Conservation (phyloP, 345 rosid genomes). For the Capsella bursapastoris region DNA sequence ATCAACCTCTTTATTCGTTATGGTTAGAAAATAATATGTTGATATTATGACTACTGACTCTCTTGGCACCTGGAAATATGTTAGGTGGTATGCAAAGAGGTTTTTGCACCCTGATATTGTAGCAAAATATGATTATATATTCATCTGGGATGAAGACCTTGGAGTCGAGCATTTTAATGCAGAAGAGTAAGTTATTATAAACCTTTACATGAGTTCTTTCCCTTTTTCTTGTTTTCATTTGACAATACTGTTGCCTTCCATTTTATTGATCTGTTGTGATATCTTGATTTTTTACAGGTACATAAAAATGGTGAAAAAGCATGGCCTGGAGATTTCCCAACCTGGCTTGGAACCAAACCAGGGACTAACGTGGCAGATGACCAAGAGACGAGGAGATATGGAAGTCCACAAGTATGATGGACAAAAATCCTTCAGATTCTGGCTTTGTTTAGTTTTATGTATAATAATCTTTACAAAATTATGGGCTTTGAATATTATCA, state of each 20-base stretch:
- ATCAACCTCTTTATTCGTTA: background rate
- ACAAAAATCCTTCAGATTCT: background rate
- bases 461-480: constrained; percentile 26
- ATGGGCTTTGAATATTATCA: constrained; percentile 39
- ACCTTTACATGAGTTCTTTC: background rate
- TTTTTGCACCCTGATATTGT: constrained; percentile 98
- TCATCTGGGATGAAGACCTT: constrained; percentile 97
- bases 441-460: background rate
- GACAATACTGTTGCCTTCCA: background rate
- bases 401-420: constrained; percentile 92
- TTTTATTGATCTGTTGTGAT: constrained; percentile 20
- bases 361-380: constrained; percentile 96
- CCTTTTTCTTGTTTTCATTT: constrained; percentile 17
- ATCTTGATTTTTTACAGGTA: constrained; percentile 54
- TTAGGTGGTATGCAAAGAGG: constrained; percentile 99
- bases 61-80: constrained; percentile 36
- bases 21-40: constrained; percentile 23
- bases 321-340: constrained; percentile 95
- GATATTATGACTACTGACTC: constrained; percentile 15
- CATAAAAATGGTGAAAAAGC: constrained; percentile 79
- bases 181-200: constrained; percentile 69
- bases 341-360: constrained; percentile 93
- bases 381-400: constrained; percentile 77
- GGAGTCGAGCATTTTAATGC: constrained; percentile 93
- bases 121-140: constrained; percentile 91